Evolutionary conservation across 2,329 filamentous ascomycete species (phyloP).

Genomic region (Albifimbria verrucaria): DNA sequence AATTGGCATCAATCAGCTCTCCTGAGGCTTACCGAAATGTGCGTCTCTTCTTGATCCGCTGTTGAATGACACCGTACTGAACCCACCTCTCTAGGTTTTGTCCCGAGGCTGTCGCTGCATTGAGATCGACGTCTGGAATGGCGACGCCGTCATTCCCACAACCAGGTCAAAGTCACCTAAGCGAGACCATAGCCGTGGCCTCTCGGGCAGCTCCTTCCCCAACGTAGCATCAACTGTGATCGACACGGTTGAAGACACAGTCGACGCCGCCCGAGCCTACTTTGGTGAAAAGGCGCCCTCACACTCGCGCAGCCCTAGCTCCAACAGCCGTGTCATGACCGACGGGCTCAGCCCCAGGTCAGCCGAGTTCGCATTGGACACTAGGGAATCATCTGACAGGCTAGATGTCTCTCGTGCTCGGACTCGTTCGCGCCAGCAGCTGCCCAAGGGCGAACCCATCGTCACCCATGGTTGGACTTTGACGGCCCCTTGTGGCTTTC

Average conservation of each 20-base stretch:
- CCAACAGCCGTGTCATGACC: conserved; percentile 28
- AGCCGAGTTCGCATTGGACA: conserved; percentile 19
- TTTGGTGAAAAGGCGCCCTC: conserved; percentile 24
- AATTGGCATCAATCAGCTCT: conserved; percentile 74
- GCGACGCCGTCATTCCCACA: conserved; percentile 42
- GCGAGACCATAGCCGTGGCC: conserved; percentile 41
- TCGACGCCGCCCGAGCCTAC: conserved; percentile 21
- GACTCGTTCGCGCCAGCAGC: conserved; percentile 17
- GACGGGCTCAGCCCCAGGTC: conserved; percentile 20
- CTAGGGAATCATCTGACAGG: conserved; percentile 30
- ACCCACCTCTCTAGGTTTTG: conserved; percentile 54
- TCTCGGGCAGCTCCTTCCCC: conserved; percentile 45
- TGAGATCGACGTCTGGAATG: conserved; percentile 94
- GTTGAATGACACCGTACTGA: conserved; percentile 1
- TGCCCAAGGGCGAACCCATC: conserved; percentile 62
- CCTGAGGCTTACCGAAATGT: conserved; percentile 76
- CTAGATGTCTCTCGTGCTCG: conserved; percentile 23
- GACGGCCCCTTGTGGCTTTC: conserved; percentile 81
- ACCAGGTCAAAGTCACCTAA: conserved; percentile 34
- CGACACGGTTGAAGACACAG: conserved; percentile 28
- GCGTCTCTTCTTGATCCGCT: conserved; percentile 24
- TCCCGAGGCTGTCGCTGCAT: conserved; percentile 80
- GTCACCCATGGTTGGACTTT: conserved; percentile 83
- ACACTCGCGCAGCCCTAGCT: conserved; percentile 38
- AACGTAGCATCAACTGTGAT: conserved; percentile 40